phyloP scores from a whole-genome alignment of 1,284 basidiomycete genomes.

The Ganoderma boninense region DNA sequence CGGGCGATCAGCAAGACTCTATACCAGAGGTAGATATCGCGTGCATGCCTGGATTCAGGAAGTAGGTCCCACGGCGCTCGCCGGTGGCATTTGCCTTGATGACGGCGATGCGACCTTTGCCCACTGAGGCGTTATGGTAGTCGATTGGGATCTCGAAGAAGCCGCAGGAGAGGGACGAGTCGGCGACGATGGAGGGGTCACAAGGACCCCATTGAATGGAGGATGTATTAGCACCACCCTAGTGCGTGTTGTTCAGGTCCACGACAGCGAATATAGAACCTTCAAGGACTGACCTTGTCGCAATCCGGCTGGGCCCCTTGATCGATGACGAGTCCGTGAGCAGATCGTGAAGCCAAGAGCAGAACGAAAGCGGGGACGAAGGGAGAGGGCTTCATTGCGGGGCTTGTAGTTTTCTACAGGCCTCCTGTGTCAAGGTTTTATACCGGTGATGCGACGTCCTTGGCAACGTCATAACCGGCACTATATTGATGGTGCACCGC shows the following conservation, averaged over 20 bases:
- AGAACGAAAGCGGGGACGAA: not conserved
- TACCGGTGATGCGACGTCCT: not conserved
- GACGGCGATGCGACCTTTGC: conserved; percentile 15
- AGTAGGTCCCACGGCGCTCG: conserved; percentile 19
- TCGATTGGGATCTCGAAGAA: conserved; percentile 26
- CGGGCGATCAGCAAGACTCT: not conserved
- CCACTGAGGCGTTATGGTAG: conserved; percentile 21
- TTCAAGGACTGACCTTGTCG: not conserved
- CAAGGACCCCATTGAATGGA: conserved; percentile 19
- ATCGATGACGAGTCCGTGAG: not conserved
- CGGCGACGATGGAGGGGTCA: conserved; percentile 10
- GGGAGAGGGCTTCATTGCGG: not conserved
- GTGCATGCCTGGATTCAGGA: conserved; percentile 26
- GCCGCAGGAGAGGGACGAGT: conserved; percentile 16
- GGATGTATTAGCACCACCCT: not conserved
- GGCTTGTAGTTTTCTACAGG: not conserved
- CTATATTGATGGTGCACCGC: not conserved
- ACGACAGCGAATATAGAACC: not conserved
- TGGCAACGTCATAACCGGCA: no score
- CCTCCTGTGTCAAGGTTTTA: not conserved
- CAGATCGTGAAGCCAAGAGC: not conserved
- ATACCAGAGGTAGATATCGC: no score
- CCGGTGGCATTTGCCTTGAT: conserved; percentile 23
- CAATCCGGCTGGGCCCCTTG: not conserved
- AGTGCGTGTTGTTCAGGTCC: not conserved